These are phyloP conservation scores for Wickerhamiella azymoides DNA, from an alignment of 805 yeast species.

Conservation along the genomic window DNA sequence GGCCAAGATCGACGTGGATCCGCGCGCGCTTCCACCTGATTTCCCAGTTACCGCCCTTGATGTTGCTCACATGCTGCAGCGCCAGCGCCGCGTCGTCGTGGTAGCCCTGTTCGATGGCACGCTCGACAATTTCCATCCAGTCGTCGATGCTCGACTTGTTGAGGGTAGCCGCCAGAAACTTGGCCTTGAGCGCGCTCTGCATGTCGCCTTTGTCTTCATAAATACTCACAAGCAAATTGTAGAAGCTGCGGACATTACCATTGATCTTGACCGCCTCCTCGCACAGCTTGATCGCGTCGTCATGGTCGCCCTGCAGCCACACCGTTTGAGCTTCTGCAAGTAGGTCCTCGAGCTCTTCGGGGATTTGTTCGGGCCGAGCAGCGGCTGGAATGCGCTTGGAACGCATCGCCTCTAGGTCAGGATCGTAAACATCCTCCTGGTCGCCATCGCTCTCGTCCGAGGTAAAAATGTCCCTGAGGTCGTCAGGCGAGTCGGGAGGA, in stretches of 20 bases:
- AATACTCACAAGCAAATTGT: constrained; percentile 28
- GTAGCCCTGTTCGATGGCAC: constrained; percentile 53
- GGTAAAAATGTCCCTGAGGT: constrained; percentile 19
- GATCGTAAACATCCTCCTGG: constrained; percentile 1
- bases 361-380: constrained; percentile 4
- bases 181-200: constrained; percentile 25
- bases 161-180: constrained; percentile 44
- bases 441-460: constrained; percentile 38
- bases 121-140: constrained; percentile 77
- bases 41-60: constrained; percentile 64
- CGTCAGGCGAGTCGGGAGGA: neutral
- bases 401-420: neutral
- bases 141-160: constrained; percentile 70
- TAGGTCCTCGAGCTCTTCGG: constrained; percentile 14
- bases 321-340: constrained; percentile 16
- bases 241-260: constrained; percentile 21
- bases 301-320: constrained; percentile 17
- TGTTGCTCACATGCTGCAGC: constrained; percentile 73
- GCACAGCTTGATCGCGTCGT: constrained; percentile 20
- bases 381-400: constrained; percentile 6
- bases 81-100: constrained; percentile 42
- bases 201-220: constrained; percentile 34
- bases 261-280: constrained; percentile 24
- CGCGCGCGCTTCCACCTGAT: constrained; percentile 64
- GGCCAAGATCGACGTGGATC: constrained; percentile 21